Evolutionary conservation across 305 asterid species (phyloP).

Genomic region (Plantago coronopus): DNA sequence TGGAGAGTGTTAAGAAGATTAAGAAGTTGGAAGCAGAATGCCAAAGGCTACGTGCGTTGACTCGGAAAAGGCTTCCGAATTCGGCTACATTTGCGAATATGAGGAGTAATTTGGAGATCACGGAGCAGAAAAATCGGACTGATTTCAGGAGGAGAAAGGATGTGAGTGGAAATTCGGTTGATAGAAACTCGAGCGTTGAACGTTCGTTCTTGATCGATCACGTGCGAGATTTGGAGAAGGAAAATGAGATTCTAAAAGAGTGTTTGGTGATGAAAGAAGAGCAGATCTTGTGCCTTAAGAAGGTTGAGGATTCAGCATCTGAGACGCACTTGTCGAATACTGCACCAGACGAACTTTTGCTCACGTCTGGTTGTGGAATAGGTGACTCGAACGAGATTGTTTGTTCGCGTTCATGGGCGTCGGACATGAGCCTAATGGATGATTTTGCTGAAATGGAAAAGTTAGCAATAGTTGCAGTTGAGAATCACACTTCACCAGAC

Average conservation of each 20-base stretch:
- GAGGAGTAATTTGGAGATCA: slow-evolving; percentile 38
- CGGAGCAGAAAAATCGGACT: slow-evolving; percentile 31
- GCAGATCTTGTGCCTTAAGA: slow-evolving; percentile 28
- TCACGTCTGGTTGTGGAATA: slow-evolving; percentile 20
- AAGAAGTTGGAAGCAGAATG: slow-evolving; percentile 77
- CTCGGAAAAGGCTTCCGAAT: slow-evolving; percentile 51
- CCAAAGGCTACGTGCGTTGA: slow-evolving; percentile 55
- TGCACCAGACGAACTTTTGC: slow-evolving; percentile 24
- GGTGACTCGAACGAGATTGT: slow-evolving; percentile 23
- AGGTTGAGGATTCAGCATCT: slow-evolving; percentile 6
- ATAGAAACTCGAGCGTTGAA: not conserved
- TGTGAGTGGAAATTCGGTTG: not conserved
- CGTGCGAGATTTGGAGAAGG: slow-evolving; percentile 58
- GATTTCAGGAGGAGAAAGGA: slow-evolving; percentile 28
- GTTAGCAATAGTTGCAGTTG: slow-evolving; percentile 73
- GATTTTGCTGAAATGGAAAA: slow-evolving; percentile 98
- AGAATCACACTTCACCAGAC: slow-evolving; percentile 24
- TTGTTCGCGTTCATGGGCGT: slow-evolving; percentile 37
- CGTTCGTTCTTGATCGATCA: slow-evolving; percentile 47
- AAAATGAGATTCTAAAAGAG: slow-evolving; percentile 52
- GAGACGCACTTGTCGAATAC: slow-evolving; percentile 19
- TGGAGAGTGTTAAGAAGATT: slow-evolving; percentile 58
- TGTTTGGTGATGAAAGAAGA: slow-evolving; percentile 44
- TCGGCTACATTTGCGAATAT: slow-evolving; percentile 31
- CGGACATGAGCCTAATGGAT: slow-evolving; percentile 87